A percentile compares a stretch with the other conserved stretches of the same genome.
phyloP scores from a whole-genome alignment of 495 filamentous ascomycete species.

The Trichoderma asperelloides region DNA sequence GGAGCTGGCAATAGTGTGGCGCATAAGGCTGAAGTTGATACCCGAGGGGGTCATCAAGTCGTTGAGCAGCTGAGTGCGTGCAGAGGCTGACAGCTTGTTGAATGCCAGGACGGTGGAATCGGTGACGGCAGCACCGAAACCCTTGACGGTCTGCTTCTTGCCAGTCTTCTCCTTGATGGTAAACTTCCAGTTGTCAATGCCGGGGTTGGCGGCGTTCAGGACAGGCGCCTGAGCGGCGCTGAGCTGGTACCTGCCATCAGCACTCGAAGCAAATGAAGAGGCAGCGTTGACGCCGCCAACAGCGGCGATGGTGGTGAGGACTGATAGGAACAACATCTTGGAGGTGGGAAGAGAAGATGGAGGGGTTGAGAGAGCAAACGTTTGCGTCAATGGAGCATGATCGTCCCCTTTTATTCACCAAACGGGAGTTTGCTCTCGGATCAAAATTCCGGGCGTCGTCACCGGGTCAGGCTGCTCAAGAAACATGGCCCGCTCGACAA shows the following conservation, averaged over 20 bases:
- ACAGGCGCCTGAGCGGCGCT: constrained; percentile 33
- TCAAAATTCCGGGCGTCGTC: neutral
- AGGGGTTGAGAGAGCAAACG: neutral
- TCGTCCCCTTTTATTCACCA: neutral
- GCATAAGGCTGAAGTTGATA: constrained; percentile 40
- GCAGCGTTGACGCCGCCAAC: neutral
- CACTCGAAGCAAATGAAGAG: constrained; percentile 32
- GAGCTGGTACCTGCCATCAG: constrained; percentile 37
- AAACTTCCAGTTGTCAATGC: constrained; percentile 34
- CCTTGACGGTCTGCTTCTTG: constrained; percentile 40
- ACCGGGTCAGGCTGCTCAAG: no score
- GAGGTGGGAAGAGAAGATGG: neutral
- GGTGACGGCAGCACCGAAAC: constrained; percentile 49
- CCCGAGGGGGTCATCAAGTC: constrained; percentile 39
- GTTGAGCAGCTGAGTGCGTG: constrained; percentile 33
- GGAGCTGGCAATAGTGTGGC: constrained; percentile 46
- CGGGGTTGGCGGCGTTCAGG: constrained; percentile 29
- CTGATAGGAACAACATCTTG: neutral
- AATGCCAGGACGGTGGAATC: constrained; percentile 22
- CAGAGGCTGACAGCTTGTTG: constrained; percentile 31
- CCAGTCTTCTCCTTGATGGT: constrained; percentile 42
- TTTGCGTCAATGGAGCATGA: neutral
- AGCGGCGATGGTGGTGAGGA: neutral
- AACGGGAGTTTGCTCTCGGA: neutral
- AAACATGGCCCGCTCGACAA: neutral